Percentiles rank a stretch among this genome's conserved stretches.
phyloP scores from a whole-genome alignment of 805 yeast species.

The Lipomyces chichibuensis region DNA sequence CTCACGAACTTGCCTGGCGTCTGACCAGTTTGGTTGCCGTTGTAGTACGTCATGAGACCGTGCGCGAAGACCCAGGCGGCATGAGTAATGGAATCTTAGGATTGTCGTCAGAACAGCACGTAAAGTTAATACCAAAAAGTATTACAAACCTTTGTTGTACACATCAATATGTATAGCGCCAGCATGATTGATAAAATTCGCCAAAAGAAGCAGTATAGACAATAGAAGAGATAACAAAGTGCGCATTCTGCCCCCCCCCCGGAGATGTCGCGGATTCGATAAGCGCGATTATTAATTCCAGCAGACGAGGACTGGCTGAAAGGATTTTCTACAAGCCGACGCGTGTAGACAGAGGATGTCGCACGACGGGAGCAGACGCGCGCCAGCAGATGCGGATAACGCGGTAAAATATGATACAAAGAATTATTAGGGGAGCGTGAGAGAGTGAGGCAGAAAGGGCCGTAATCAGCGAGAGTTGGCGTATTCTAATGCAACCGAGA shows the following conservation, averaged over 20 bases:
- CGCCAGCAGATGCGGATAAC: no score
- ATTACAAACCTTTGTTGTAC: neutral
- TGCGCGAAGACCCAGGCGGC: conserved; percentile 57
- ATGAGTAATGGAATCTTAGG: conserved; percentile 48
- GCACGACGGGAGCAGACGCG: no score
- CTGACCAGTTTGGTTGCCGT: conserved; percentile 67
- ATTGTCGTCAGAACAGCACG: neutral
- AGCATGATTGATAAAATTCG: neutral
- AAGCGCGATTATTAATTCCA: neutral
- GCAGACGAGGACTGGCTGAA: neutral
- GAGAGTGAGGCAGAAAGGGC: no score
- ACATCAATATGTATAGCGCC: neutral
- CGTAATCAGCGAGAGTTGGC: no score
- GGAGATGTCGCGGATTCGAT: neutral
- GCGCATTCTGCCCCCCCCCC: no score
- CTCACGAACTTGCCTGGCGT: conserved; percentile 81
- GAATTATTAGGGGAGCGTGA: no score
- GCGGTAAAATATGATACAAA: no score
- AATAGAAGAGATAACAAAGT: neutral
- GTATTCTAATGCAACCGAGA: no score
- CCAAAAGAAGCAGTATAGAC: neutral
- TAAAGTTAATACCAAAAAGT: neutral
- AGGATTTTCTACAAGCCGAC: no score
- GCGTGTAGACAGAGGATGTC: no score
- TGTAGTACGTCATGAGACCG: conserved; percentile 72